phyloP scores from a whole-genome alignment of 1,284 basidiomycete genomes.

The Gomphus sp. region DNA sequence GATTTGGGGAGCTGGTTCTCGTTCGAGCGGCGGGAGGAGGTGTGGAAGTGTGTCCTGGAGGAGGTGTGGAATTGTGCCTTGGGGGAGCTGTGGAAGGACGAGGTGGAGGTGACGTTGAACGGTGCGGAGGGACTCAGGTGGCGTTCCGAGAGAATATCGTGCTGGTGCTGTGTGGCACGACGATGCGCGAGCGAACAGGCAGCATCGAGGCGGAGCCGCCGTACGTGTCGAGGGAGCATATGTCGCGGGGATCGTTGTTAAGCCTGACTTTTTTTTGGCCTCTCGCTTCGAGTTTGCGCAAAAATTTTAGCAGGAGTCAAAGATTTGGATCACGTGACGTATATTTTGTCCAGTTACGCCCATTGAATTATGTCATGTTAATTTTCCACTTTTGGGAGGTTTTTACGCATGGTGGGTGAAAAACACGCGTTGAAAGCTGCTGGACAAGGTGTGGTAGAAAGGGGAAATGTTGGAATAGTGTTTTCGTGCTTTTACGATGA shows the following conservation, averaged over 20 bases:
- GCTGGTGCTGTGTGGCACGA: not conserved
- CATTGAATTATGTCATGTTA: not conserved
- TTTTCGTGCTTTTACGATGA: not conserved
- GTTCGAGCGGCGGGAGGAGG: slow-evolving; percentile 49
- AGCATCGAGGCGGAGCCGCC: not conserved
- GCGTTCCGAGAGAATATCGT: too few species aligned
- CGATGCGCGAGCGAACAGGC: not conserved
- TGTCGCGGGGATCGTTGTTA: not conserved
- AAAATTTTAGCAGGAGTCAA: not conserved
- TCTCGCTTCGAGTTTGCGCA: not conserved
- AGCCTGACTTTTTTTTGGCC: too few species aligned
- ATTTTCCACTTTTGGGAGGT: not conserved
- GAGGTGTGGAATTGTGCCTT: too few species aligned
- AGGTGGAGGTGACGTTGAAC: too few species aligned
- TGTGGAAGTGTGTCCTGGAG: slow-evolving; percentile 39
- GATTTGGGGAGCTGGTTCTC: slow-evolving; percentile 64
- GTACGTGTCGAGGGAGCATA: slow-evolving; percentile 6
- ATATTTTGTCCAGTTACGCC: not conserved
- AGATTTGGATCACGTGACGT: not conserved
- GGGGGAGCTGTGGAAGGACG: too few species aligned
- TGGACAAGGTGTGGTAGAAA: not conserved
- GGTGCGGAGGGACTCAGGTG: not conserved
- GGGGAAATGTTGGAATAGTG: not conserved
- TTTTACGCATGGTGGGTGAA: too few species aligned
- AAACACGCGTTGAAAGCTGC: not conserved